These are phyloP conservation scores for Piper longum DNA, from an alignment of 164 flowering plant genomes.

Conservation along the genomic window DNA sequence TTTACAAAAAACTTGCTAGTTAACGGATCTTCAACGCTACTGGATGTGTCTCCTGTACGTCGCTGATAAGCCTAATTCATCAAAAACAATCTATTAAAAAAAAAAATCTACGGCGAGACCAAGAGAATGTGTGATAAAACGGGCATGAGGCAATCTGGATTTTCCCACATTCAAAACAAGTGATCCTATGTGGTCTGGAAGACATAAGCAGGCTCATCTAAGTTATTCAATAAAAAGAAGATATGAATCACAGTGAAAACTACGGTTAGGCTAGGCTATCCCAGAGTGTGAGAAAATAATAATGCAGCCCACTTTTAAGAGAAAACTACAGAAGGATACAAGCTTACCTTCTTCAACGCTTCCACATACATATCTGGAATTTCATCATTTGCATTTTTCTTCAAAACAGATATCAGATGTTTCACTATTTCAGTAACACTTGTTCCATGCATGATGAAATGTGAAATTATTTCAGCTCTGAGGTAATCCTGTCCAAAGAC, in stretches of 20 bases:
- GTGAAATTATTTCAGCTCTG: conserved; percentile 84
- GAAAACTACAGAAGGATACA: neutral
- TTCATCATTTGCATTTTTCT: conserved; percentile 48
- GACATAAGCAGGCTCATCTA: neutral
- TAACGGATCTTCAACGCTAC: conserved; percentile 30
- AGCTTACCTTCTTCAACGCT: conserved; percentile 68
- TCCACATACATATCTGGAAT: conserved; percentile 50
- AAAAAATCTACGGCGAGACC: neutral
- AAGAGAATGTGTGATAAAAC: neutral
- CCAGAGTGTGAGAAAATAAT: neutral
- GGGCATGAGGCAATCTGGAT: neutral
- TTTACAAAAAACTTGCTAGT: conserved; percentile 37
- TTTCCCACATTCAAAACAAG: neutral
- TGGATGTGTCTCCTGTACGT: conserved; percentile 25
- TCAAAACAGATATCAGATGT: conserved; percentile 53
- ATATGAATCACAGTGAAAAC: no score
- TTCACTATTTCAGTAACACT: conserved; percentile 74
- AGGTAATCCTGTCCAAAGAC: conserved; percentile 61
- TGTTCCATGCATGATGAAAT: conserved; percentile 76
- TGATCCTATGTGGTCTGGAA: neutral
- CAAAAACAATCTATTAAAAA: neutral
- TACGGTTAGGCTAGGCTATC: neutral
- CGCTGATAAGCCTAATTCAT: conserved; percentile 51
- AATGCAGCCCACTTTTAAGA: neutral
- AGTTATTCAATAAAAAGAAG: no score